Conservation (phyloP, 192 early-diverging fungal species). For the Entrophospora sp. region DNA sequence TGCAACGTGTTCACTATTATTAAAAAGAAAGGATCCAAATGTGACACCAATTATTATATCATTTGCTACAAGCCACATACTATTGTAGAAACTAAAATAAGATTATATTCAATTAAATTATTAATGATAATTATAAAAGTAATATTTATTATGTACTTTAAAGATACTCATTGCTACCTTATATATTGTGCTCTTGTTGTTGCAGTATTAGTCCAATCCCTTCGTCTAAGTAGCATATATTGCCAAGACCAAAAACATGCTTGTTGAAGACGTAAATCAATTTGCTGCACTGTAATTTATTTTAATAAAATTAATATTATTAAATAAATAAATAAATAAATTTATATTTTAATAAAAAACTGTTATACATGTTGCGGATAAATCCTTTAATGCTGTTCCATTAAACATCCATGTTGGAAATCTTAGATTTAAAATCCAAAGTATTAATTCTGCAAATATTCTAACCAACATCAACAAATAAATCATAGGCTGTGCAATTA, state of each 20-base stretch:
- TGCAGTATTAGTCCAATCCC: constrained; percentile 47
- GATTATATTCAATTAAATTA: background rate
- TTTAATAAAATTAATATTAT: background rate
- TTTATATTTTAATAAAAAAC: background rate
- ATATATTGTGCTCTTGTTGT: constrained; percentile 66
- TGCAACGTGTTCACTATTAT: constrained; percentile 49
- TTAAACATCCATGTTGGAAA: constrained; percentile 51
- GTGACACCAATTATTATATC: constrained; percentile 83
- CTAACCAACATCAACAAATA: constrained; percentile 40
- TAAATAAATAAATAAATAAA: constrained; percentile 8
- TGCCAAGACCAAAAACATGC: constrained; percentile 81
- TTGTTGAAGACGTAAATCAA: constrained; percentile 82
- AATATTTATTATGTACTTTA: background rate
- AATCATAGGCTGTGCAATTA: constrained; percentile 31
- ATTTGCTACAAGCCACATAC: constrained; percentile 89
- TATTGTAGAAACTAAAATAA: constrained; percentile 79
- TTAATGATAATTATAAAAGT: background rate
- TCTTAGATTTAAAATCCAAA: constrained; percentile 52
- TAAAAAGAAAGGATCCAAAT: constrained; percentile 62
- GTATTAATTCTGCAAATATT: constrained; percentile 40
- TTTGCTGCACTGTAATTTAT: constrained; percentile 56
- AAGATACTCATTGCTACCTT: constrained; percentile 40
- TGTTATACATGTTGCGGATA: constrained; percentile 50
- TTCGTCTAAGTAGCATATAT: constrained; percentile 55
- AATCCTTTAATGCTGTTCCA: constrained; percentile 63